Evolutionary conservation across 2,329 filamentous ascomycete species (phyloP).

Genomic region (Monilinia aucupariae): DNA sequence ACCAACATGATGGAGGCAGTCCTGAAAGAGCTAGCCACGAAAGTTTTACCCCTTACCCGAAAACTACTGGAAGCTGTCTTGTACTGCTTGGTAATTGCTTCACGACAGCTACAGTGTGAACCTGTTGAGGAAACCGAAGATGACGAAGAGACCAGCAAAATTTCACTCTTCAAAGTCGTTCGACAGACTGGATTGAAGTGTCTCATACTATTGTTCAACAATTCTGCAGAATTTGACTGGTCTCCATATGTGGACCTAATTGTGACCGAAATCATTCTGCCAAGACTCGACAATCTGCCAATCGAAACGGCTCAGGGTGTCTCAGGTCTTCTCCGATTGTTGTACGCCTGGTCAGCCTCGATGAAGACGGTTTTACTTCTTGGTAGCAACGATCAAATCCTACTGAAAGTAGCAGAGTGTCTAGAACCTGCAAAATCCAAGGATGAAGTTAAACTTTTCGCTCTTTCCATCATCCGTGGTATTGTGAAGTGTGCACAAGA

Average conservation of each 20-base stretch:
- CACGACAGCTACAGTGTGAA: slow-evolving; percentile 48
- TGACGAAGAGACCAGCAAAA: slow-evolving; percentile 34
- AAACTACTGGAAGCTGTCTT: slow-evolving; percentile 71
- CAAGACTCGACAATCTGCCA: slow-evolving; percentile 71
- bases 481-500: slow-evolving; percentile 57
- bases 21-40: slow-evolving; percentile 74
- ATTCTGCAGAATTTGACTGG: slow-evolving; percentile 68
- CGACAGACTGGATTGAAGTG: slow-evolving; percentile 76
- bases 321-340: slow-evolving; percentile 73
- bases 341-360: slow-evolving; percentile 73
- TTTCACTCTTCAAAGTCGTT: slow-evolving; percentile 59
- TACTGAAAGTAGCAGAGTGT: slow-evolving; percentile 67
- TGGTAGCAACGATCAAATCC: slow-evolving; percentile 50
- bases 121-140: slow-evolving; percentile 36
- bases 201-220: slow-evolving; percentile 70
- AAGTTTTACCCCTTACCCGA: slow-evolving; percentile 61
- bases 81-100: slow-evolving; percentile 72
- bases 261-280: slow-evolving; percentile 68
- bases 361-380: slow-evolving; percentile 65
- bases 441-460: slow-evolving; percentile 79
- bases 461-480: slow-evolving; percentile 68
- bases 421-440: slow-evolving; percentile 69
- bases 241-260: slow-evolving; percentile 63
- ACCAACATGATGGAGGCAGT: slow-evolving; percentile 87
- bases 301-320: slow-evolving; percentile 84